Base-by-base conservation (phyloP, 2,329 filamentous ascomycete species). In the Clarireedia hainanense region DNA sequence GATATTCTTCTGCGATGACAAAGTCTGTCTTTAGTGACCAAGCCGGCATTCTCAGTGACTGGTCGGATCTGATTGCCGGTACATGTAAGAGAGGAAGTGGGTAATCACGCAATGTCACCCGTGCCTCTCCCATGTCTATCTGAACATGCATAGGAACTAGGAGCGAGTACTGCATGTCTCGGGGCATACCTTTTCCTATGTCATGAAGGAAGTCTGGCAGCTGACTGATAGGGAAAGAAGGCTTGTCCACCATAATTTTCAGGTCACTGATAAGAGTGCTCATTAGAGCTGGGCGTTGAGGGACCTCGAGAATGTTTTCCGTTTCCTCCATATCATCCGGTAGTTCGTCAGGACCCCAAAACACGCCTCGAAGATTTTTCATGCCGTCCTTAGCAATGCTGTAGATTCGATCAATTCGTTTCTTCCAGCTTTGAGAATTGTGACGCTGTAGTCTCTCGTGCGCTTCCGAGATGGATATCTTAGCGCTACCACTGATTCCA, bases 171-270 rank as follows among this genome's bases (percentile, higher is more conserved):
- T 92, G 77, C 81, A 91, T 99, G 65, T 95, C 86, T 60, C 83
- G 79, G 1, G 94, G 94, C 83, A 99, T 95, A 1, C 94, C 94
- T 73, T 99, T 99, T n/a, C 94, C 94, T 57, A 97, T 85, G 48
- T 83, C 82, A 67, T 96, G 81, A 26, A 99, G 75, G 68, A 95
- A 99, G 15, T 87, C 81, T 0, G 92, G 88, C 54, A 92, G 83
- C 12, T 96, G 85, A 2, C 82, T 77, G 57, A 95, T 75, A 0
- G 91, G 86, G 68, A 99, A 99, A 0, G 89, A 92, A 0, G 94
- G 94, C 69, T 96, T 96, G 71, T 97, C 94, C 57, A 99, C 78
- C 34, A 84, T 76, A 55, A 99, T 78, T 60, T 92, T 86, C 34
- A 99, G 75, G 68, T 99, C 92, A 58, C 85, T 90, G 62, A 97